Evolutionary conservation across 1,139 yeast genomes (phyloP), one percentile per base, ranked within the genome.

Genomic region (Zhuliangozyma blackwelliae): DNA sequence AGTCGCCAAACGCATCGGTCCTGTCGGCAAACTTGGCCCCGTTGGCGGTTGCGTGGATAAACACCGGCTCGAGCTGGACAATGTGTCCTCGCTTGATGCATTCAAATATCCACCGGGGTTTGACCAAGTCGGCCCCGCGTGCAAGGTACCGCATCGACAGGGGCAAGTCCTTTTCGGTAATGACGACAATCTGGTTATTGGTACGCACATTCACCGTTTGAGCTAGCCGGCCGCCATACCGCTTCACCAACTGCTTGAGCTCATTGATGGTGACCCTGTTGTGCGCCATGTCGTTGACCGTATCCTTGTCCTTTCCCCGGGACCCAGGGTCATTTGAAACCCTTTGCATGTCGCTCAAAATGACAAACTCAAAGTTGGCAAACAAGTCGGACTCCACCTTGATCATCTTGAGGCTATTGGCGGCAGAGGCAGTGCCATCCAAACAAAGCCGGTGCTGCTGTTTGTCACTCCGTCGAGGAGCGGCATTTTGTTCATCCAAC

Each of bases 81-180:
- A 80, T 38, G 2, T 51, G 44, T 0, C 59, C 50, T 16, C 65
- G 57, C 10, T 59, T 50, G 3, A 86, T 61, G 48, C 95, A 79
- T 45, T 85, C 89, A 32, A 77, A 63, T 7, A 88, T 55, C 95
- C 96, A 92, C 13, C 59, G 57, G 1, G 95, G 90, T 37, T 61
- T 69, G 7, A 88, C 52, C 1, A 90, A 65, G 49, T 82, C 87
- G 46, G 68, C 72, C 0, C 81, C 82, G 27, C 65, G 54, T 5
- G 65, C 55, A 4, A 65, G 51, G 35, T 78, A 57, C 1, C 64
- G 60, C 8, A 59, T 55, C 7, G 79, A 75, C 29, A 68, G 71
- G 1, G 72, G 63, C 0, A 83, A 70, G 10, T 55, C 40, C 31
- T 61, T 68, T 39, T 79, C 82, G 11, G 84, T 74, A 12, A 85